Conservation (phyloP, 1,284 basidiomycete species). For the Moesziomyces antarcticus region DNA sequence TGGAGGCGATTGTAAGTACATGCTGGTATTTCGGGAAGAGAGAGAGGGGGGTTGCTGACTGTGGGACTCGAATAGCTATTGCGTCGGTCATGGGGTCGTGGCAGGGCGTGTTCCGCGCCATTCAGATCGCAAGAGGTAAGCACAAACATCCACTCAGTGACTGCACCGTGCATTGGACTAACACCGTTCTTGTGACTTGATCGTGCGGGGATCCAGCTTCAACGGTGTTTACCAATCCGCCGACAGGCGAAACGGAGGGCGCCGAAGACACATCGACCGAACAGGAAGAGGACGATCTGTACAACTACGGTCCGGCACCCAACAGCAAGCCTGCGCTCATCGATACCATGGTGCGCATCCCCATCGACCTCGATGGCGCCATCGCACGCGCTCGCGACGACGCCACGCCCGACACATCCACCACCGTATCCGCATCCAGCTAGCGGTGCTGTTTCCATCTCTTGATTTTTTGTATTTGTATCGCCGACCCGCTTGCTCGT, state of each 20-base stretch:
- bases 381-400: conserved; percentile 29
- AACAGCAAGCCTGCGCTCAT: conserved; percentile 41
- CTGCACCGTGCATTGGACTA: too few species aligned
- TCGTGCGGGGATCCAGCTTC: conserved; percentile 12
- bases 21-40: too few species aligned
- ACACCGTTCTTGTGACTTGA: too few species aligned
- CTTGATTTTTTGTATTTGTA: neutral
- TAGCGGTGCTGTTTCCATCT: neutral
- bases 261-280: conserved; percentile 24
- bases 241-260: neutral
- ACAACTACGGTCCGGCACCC: conserved; percentile 28
- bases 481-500: neutral
- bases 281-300: conserved; percentile 38
- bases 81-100: conserved; percentile 61
- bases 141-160: too few species aligned
- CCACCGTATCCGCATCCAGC: conserved; percentile 14
- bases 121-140: conserved; percentile 62
- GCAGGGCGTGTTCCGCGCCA: conserved; percentile 65
- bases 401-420: conserved; percentile 7
- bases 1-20: conserved; percentile 59
- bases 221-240: conserved; percentile 22
- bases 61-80: conserved; percentile 38
- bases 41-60: conserved; percentile 1
- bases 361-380: conserved; percentile 46
- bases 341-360: conserved; percentile 52